Evolutionary conservation across 495 filamentous ascomycete genomes (phyloP), one percentile per base, ranked within the genome.

Genomic region (Sphaerosporella brunnea): DNA sequence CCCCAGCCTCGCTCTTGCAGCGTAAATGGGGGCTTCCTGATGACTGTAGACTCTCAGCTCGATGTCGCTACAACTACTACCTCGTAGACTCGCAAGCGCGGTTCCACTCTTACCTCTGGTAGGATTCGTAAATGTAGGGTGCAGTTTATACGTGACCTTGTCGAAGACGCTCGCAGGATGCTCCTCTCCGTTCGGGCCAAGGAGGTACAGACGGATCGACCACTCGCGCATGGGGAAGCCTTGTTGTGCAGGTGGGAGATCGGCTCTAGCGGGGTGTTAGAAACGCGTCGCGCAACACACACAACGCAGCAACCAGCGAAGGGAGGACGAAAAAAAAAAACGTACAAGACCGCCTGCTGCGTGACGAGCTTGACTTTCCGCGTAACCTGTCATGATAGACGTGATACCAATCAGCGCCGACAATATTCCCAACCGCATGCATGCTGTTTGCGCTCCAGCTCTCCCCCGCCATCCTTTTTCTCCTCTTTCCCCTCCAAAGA

Each of bases 1-100:
- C 92, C 92, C 92, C 92, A 99, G 55, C 92, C 92, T 64, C 92
- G 79, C 64, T 99, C 92, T 45, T 74, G 66, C 62, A 93, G 90
- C 20, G 74, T 73, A 69, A 96, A 99, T 0, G 90, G 90, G 0
- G 84, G 78, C 30, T 78, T 77, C 56, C 77, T 78, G 69, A 88
- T 73, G 4, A 75, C 84, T n/a, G n/a, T n/a, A n/a, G n/a, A n/a
- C n/a, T n/a, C n/a, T n/a, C n/a, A n/a, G n/a, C n/a, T n/a, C n/a
- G n/a, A n/a, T n/a, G n/a, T n/a, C n/a, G n/a, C n/a, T n/a, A n/a
- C n/a, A n/a, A n/a, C n/a, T n/a, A n/a, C n/a, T n/a, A n/a, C n/a
- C n/a, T n/a, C n/a, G n/a, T n/a, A n/a, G n/a, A n/a, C n/a, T n/a
- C n/a, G n/a, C n/a, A n/a, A n/a, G n/a, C n/a, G n/a, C n/a, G n/a